Base-by-base conservation (phyloP, 805 yeast genomes). In the Kodamaea laetipori region DNA sequence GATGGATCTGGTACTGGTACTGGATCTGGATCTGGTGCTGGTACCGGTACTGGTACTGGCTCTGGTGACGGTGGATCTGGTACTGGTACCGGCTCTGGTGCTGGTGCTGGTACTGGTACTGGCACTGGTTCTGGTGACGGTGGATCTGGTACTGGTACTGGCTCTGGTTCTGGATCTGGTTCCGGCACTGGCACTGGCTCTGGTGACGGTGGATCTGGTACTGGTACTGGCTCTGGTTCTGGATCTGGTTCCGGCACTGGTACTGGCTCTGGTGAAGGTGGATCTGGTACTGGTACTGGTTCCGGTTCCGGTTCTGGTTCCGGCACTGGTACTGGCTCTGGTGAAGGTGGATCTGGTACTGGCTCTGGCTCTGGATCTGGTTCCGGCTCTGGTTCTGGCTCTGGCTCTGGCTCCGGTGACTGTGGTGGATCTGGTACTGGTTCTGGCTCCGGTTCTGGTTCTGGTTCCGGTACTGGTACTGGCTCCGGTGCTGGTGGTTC, bases 391-490 rank as follows among this genome's bases (percentile, higher is more conserved):
- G 37, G 27, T n/a, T 18, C 24, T 12, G 37, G 27, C 17, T 34
- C 37, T 9, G 37, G 24, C 3, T 26, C 41, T 6, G 25, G 36
- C 6, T 32, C 39, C 15, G 31, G 23, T 15, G 11, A 15, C 25
- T 31, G 33, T 3, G n/a, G 33, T 25, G 41, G 34, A 6, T 26
- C 41, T 27, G 41, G 34, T 13, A 13, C 41, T 11, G 26, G 34
- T 11, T 4, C n/a, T 6, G 31, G 36, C 15, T 28, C 28, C 18
- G 41, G 27, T 18, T 17, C 27, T 17, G 37, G 27, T 6, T 34
- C 37, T 3, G 37, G 27, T 16, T 13, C 25, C 16, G 37, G 25
- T 4, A 6, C 23, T 16, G 37, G 25, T 6, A n/a, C 25, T 16
- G 37, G 37, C 3, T 33, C 25, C 4, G 37, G 25, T 16, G 12